Base-by-base conservation (phyloP, 805 yeast genomes). In the Tetrapisispora pingtungensis region DNA sequence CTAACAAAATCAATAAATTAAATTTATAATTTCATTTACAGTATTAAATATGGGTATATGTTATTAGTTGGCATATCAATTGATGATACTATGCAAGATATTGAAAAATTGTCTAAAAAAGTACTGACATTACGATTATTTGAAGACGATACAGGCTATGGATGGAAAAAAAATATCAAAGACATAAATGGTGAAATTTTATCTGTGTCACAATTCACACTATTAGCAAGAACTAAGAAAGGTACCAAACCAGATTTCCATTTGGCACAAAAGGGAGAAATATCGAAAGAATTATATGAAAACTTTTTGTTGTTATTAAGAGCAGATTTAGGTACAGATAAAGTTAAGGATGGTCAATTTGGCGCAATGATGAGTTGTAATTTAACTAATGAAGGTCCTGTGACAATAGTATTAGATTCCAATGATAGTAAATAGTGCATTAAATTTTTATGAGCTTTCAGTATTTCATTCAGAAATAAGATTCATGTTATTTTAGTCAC, bases 341-440 rank as follows among this genome's bases (percentile, higher is more conserved):
- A 75, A 39, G 95, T 88, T 3, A 73, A 81, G 50, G 96, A 89
- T 55, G 98, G 98, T 2, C 70, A 77, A 44, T 93, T 93, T 60
- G 98, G 97, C 0, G 97, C 90, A 10, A 85, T 90, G 96, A 93
- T 93, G 98, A 95, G 86, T 50, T 96, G 94, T 14, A 74, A 74
- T 1, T 64, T 90, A 48, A 78, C 81, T 13, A 93, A 93, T 57
- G 97, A 90, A 55, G 97, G 97, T 1, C 97, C 97, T 0, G 87
- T 85, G 0, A 90, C 97, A 0, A 81, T 90, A 28, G 74, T 81
- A 18, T 74, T 83, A 67, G 96, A 89, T 58, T 82, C 46, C 1
- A 17, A 32, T 7, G 40, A 36, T 20, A 37, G 14, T 12, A 14
- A 13, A 13, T 30, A 14, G 32, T 14, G 10, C 15, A 30, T 12